These are phyloP conservation scores for Bertia moriformis DNA, from an alignment of 2,329 filamentous ascomycete genomes.

Conservation along the genomic window DNA sequence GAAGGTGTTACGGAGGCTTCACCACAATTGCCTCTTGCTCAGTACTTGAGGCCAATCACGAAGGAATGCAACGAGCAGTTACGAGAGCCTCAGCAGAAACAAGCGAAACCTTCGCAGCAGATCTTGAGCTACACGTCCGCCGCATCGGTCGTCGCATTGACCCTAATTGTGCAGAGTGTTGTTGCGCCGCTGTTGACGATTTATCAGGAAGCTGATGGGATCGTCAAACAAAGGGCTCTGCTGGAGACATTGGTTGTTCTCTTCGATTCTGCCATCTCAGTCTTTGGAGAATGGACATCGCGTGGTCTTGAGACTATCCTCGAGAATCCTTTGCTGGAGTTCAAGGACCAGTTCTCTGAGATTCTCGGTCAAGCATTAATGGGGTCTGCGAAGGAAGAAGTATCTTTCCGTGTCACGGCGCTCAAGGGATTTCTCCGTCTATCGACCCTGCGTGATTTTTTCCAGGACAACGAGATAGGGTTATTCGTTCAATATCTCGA, in stretches of 20 bases:
- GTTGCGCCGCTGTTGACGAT: conserved; percentile 41
- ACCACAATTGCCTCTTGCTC: conserved; percentile 25
- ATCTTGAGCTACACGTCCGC: conserved; percentile 41
- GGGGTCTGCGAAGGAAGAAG: conserved; percentile 31
- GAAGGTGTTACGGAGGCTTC: conserved; percentile 17
- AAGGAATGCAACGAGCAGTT: conserved; percentile 57
- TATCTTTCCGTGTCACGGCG: conserved; percentile 30
- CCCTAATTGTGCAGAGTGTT: conserved; percentile 36
- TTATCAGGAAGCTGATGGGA: conserved; percentile 44
- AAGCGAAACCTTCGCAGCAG: conserved; percentile 47
- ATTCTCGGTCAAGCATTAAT: conserved; percentile 39
- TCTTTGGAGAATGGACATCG: conserved; percentile 39
- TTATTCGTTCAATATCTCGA: conserved; percentile 40
- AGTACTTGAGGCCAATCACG: conserved; percentile 42
- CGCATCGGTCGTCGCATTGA: conserved; percentile 36
- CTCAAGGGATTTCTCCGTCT: conserved; percentile 28
- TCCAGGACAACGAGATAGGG: conserved; percentile 34
- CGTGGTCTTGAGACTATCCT: conserved; percentile 17
- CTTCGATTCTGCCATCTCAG: conserved; percentile 37
- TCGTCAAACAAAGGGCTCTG: conserved; percentile 46
- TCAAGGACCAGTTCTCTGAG: conserved; percentile 32
- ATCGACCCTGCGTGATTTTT: conserved; percentile 25
- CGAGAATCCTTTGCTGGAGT: conserved; percentile 26
- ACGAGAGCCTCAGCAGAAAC: conserved; percentile 54
- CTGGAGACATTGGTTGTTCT: conserved; percentile 44